Percentiles rank a stretch among this genome's conserved stretches.
These are phyloP conservation scores for Trichosporon coremiiforme DNA, from an alignment of 1,284 basidiomycete genomes.

Conservation along the genomic window DNA sequence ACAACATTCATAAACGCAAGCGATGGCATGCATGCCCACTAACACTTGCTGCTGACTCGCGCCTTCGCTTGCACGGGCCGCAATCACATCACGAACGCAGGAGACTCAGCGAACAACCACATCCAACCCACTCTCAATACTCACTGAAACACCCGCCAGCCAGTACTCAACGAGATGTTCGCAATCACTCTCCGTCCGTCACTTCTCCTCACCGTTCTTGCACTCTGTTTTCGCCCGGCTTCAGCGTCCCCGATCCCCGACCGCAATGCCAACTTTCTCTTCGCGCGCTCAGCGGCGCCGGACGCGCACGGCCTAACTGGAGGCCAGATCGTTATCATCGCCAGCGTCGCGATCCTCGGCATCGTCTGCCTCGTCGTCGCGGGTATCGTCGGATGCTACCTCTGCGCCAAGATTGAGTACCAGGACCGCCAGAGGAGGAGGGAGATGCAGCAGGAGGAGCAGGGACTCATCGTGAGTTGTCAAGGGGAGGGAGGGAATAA, in stretches of 20 bases:
- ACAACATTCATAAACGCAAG: too few relatives aligned
- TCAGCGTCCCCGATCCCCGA: background rate
- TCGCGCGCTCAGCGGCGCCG: background rate
- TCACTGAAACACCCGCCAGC: too few relatives aligned
- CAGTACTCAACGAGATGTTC: too few relatives aligned
- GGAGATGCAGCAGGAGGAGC: background rate
- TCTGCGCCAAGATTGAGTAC: background rate
- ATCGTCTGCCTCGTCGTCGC: background rate
- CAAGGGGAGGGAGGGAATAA: too few relatives aligned
- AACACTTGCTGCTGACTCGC: too few relatives aligned
- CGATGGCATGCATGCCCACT: too few relatives aligned
- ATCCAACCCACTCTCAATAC: too few relatives aligned
- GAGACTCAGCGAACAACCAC: too few relatives aligned
- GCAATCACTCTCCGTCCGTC: background rate
- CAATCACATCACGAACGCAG: too few relatives aligned
- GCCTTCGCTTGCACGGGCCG: too few relatives aligned
- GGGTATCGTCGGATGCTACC: background rate
- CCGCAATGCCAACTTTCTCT: background rate
- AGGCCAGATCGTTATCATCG: background rate
- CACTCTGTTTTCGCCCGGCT: background rate
- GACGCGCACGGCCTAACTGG: background rate
- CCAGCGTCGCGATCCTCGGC: background rate
- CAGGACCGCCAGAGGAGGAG: background rate
- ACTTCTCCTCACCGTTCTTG: background rate
- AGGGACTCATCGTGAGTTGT: background rate